These are phyloP conservation scores for Malus orientalis DNA, from an alignment of 306 rosid species.

Conservation along the genomic window DNA sequence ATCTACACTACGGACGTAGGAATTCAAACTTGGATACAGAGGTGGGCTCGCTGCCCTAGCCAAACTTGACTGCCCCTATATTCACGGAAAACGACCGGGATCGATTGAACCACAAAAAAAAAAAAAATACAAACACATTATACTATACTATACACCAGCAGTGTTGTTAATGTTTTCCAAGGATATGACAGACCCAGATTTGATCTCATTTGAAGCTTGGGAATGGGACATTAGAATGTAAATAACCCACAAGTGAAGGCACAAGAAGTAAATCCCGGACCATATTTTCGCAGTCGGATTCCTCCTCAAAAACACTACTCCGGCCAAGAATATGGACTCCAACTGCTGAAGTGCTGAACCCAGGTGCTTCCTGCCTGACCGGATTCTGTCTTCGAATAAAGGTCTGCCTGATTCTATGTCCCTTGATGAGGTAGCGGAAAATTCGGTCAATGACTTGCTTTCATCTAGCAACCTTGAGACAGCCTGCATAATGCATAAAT, in stretches of 20 bases:
- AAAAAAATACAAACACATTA: neutral
- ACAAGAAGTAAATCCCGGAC: slow-evolving; percentile 66
- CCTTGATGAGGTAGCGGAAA: slow-evolving; percentile 32
- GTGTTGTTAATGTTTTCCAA: slow-evolving; percentile 79
- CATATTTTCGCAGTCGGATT: slow-evolving; percentile 66
- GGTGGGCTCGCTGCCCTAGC: too few species aligned
- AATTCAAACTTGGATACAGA: too few species aligned
- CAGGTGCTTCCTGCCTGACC: slow-evolving; percentile 70
- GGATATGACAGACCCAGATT: slow-evolving; percentile 78
- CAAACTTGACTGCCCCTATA: too few species aligned
- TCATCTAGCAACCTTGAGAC: slow-evolving; percentile 76
- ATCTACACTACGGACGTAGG: neutral
- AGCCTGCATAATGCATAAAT: slow-evolving; percentile 40
- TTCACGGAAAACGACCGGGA: neutral
- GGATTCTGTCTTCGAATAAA: slow-evolving; percentile 55
- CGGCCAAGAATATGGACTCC: slow-evolving; percentile 68
- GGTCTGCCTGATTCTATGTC: slow-evolving; percentile 82
- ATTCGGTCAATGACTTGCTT: slow-evolving; percentile 32
- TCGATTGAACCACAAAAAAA: neutral
- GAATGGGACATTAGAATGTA: slow-evolving; percentile 74
- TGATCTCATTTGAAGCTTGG: slow-evolving; percentile 46
- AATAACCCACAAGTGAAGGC: slow-evolving; percentile 92
- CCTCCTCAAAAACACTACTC: slow-evolving; percentile 66
- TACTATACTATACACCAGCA: slow-evolving; percentile 28
- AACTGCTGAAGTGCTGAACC: slow-evolving; percentile 66